Evolutionary conservation across 2,329 filamentous ascomycete species (phyloP), one percentile per base, ranked within the genome.

Genomic region (Penicillium sp.): DNA sequence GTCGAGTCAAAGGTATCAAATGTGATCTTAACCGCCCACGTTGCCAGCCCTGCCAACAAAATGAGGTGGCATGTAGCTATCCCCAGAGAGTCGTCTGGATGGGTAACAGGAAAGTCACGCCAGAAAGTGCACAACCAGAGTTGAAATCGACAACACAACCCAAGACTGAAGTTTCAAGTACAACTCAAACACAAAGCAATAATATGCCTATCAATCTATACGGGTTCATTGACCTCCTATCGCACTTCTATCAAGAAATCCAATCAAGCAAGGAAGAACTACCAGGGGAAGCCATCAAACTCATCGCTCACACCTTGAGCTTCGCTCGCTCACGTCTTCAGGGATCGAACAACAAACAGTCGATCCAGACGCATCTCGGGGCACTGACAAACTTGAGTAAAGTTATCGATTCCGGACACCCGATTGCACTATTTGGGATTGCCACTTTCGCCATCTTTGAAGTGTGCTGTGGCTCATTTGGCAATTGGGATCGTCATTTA

Each of bases 391-490:
- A 71, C 15, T 67, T 78, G 11, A 77, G 72, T 54, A 67, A 72
- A 40, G 72, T 74, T 6, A 65, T 79, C 2, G 69, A 70, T 29
- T 73, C 69, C 0, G 75, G 73, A 1, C 71, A 78, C 31, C 76
- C 76, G 0, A 69, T 77, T 47, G 76, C 76, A 0, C 67, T 79
- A 8, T 67, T 79, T 4, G 76, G 75, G 1, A 78, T 79, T 18
- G 75, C 75, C 0, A 75, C 73, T 0, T 78, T 79, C 56, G 75
- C 76, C 0, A 73, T 79, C 31, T 75, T 78, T 25, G 76, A 78
- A 12, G 75, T 79, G 0, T 77, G 71, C 37, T 75, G 77, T 27
- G 70, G 73, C 0, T 67, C 73, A 0, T 79, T 78, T 71, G 76
- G 75, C 55, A 72, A 62, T 41, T 68, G 66, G 66, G 57, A 66